Evolutionary conservation across 495 filamentous ascomycete genomes (phyloP), one percentile per base, ranked within the genome.

Genomic region (Penicillium egyptiacum): DNA sequence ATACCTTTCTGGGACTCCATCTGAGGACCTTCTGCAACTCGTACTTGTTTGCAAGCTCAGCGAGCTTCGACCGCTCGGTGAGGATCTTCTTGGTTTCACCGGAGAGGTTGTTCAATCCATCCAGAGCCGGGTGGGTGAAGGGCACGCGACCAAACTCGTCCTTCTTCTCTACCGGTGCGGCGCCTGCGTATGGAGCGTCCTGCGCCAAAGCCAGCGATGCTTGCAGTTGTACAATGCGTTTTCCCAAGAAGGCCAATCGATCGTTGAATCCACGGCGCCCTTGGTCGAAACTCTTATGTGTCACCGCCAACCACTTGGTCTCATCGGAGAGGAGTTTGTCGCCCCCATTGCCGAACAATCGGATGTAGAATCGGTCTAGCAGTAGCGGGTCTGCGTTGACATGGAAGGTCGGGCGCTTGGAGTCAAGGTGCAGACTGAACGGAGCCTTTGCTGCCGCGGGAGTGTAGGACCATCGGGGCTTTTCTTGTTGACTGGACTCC

Each of bases 211-310:
- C 78, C 17, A 96, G 73, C 41, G 85, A 91, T 33, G 87, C 79
- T 66, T 97, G 92, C 47, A 95, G 70, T 45, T 87, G 79, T 51
- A 95, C 77, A 58, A 97, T 89, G 57, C 87, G 84, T 67, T 90
- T 89, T 40, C 92, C 92, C 37, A 96, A 77, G 60, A 88, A 92
- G n/a, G 88, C 88, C 70, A 99, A 79, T 55, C 92, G 85, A 58
- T 96, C 92, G 71, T 98, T 99, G 76, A 89, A 96, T 11, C 92
- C 92, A 76, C 92, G 86, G 66, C 91, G 80, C 47, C 91, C 94
- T 63, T 97, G 91, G 74, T 98, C 94, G 70, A 96, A 98, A 73
- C 91, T 96, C 85, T 97, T 97, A 72, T 99, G 94, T 39, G 94
- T 99, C 55, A 99, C 83, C 11, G 93, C 92, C 61, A 97, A 80